These are phyloP conservation scores for Fusarium cyanostomum DNA, from an alignment of 2,329 filamentous ascomycete genomes.

Conservation along the genomic window DNA sequence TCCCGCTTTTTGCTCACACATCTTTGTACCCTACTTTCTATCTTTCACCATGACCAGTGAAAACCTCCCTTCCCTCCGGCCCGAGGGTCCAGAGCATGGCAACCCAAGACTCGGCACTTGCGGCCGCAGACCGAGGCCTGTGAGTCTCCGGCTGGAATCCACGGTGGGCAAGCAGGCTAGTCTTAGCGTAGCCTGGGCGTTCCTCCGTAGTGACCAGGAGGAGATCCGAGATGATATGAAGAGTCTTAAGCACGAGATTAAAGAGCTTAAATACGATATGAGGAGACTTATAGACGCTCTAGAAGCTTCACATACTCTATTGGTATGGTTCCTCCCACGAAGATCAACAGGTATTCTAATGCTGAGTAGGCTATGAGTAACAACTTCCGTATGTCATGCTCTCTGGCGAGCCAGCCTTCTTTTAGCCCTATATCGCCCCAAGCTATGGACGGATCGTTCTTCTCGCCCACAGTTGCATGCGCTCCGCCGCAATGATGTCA, in stretches of 20 bases:
- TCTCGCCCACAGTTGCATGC: no score
- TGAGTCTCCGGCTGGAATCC: not conserved
- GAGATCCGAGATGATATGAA: no score
- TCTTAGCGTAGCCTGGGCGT: not conserved
- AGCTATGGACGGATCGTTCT: not conserved
- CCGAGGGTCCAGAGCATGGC: no score
- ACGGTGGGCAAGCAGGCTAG: not conserved
- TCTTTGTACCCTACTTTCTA: not conserved
- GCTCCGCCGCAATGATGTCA: no score
- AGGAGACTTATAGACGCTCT: not conserved
- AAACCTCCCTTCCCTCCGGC: not conserved
- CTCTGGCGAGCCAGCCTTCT: no score
- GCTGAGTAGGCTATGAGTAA: not conserved
- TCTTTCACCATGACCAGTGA: not conserved
- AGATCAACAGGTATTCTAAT: not conserved
- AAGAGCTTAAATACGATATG: no score
- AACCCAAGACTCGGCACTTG: no score
- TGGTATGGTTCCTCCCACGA: not conserved
- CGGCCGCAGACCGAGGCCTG: no score
- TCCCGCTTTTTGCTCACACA: not conserved
- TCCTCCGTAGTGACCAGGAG: no score
- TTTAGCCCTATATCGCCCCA: not conserved
- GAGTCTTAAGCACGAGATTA: not conserved
- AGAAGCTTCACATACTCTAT: not conserved
- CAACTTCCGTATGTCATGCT: no score